Conservation (phyloP, 495 filamentous ascomycete species). For the Neurospora sp. region DNA sequence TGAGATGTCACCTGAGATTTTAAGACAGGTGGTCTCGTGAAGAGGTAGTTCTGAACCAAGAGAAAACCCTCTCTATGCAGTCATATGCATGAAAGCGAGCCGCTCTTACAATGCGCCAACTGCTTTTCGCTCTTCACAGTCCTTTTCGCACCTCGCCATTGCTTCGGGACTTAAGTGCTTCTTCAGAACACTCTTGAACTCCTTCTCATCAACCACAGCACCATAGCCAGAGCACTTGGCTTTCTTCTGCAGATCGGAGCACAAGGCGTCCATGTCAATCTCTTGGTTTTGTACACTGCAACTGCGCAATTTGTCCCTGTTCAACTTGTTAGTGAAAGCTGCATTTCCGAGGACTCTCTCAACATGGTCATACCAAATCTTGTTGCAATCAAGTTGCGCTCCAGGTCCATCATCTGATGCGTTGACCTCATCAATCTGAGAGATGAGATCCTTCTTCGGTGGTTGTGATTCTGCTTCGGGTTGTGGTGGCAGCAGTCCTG, state of each 20-base stretch:
- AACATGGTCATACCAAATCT: constrained; percentile 68
- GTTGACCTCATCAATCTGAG: constrained; percentile 62
- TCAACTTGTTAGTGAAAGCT: constrained; percentile 7
- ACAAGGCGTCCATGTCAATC: constrained; percentile 86
- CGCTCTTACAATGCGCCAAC: neutral
- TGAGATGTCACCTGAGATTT: neutral
- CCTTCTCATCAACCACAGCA: constrained; percentile 81
- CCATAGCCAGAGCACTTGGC: constrained; percentile 90
- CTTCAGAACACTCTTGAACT: constrained; percentile 74
- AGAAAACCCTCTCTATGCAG: neutral
- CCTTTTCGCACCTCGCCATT: constrained; percentile 2
- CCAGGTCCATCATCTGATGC: constrained; percentile 52
- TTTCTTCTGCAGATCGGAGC: constrained; percentile 88
- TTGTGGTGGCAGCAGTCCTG: constrained; percentile 11
- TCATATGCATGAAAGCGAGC: neutral
- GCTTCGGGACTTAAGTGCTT: constrained; percentile 30
- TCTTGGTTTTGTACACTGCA: constrained; percentile 82
- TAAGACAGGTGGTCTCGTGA: neutral
- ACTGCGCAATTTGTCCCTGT: constrained; percentile 82
- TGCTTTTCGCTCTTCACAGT: neutral
- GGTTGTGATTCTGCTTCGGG: neutral
- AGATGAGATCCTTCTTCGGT: constrained; percentile 59
- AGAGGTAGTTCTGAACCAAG: neutral
- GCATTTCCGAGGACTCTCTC: constrained; percentile 1
- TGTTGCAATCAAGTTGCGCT: constrained; percentile 68